Base-by-base conservation (phyloP, 73 alveolate genomes). In the Paramecium tetraurelia region DNA sequence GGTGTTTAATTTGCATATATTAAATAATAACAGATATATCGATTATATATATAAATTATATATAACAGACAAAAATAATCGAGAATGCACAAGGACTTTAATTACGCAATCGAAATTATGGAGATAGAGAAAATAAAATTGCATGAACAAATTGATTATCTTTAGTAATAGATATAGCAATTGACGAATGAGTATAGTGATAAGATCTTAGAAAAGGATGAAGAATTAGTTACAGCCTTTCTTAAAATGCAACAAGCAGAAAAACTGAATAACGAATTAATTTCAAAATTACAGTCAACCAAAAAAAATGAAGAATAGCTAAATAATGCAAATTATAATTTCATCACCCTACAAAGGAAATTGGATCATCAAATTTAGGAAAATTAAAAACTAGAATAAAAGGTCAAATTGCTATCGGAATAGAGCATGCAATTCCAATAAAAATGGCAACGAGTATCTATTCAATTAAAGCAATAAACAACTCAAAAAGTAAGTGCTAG, bases 301-400 rank as follows among this genome's bases (percentile, higher is more conserved):
- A 80, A 43, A 44, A 80, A 80, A 43, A 80, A 22, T 80, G 90
- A 80, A 43, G 90, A 80, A 24, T 20, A 40, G n/a, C 75, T 80
- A 5, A 80, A 80, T 46, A 41, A 80, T 80, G 90, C 90, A 40
- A 80, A 80, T 80, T 46, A 43, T 46, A 80, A 80, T 46, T 80
- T 80, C 24, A 48, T 46, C 9, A 24, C 46, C 0, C 4, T 80
- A 63, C 53, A 80, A 46, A 80, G 48, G n/a, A 80, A 80, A 80
- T 22, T 48, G 24, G 70, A 41, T 31, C 36, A 22, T 14, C 18
- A 40, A 22, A 22, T 31, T 21, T 14, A 24, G 7, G 90, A 80
- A 35, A 80, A 80, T 46, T 41, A 80, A 22, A 27, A 80, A 80
- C 50, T 80, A 44, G 46, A 80, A 48, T 44, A 80, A 24, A 80